Base-by-base conservation (phyloP, 1,284 basidiomycete species). In the Ceratobasidium sp. region DNA sequence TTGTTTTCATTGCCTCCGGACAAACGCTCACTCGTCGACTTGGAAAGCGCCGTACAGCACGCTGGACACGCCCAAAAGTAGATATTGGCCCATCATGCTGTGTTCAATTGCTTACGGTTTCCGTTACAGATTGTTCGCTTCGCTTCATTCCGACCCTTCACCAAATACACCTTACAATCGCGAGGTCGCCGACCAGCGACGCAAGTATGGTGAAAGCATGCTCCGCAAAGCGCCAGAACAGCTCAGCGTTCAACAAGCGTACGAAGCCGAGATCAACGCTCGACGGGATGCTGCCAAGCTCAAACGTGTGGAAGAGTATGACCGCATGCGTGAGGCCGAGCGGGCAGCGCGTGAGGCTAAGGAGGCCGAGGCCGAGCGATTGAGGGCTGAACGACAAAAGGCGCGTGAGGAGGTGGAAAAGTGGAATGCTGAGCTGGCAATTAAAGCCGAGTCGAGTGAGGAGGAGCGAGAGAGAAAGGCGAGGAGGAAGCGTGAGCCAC, bases 31-130 rank as follows among this genome's bases (percentile, higher is more conserved):
- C 87, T 97, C 9, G 90, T 90, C 77, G 95, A 97, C 81, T 88
- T 98, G 60, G 89, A 93, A 80, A 87, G 87, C 58, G 95, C 93
- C 0, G 92, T 97, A 69, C 89, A 92, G 64, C 93, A 95, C 80
- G 95, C 95, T n/a, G 88, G 88, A n/a, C 92, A 95, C 82, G 95
- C 96, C 1, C 95, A 96, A 85, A 92, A 93, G 94, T 96, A 80
- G 78, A 90, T 85, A 49, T 49, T 49, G 18, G n/a, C 56, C 2
- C 39, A 44, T 49, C 26, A 13, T 44, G 20, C 26, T 6, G 55
- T 33, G 42, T 12, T 58, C 10, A 66, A 56, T 58, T 18, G 53
- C 23, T 64, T 51, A 63, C 40, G 20, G 53, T 42, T 63, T 46
- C 12, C 64, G 79, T 61, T 49, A 70, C 80, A 97, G 95, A 81